A percentile compares a stretch with the other conserved stretches of the same genome.
Evolutionary conservation across 2,329 filamentous ascomycete species (phyloP).

Genomic region (Colletotrichum lentis): DNA sequence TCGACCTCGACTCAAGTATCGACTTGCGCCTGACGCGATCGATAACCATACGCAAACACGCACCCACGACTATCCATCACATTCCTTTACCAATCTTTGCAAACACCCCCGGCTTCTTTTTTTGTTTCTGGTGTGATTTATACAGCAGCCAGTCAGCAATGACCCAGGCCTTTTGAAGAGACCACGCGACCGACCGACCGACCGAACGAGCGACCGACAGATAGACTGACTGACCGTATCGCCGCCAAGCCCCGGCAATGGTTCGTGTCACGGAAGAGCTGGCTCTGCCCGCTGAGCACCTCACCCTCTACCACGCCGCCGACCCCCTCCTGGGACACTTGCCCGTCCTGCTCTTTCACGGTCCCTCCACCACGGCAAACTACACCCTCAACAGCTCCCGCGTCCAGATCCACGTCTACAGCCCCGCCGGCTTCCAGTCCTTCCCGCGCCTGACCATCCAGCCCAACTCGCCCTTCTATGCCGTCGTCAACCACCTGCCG

Average conservation of each 20-base stretch:
- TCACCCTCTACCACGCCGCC: constrained; percentile 87
- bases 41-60: constrained; percentile 8
- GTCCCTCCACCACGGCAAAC: constrained; percentile 87
- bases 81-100: constrained; percentile 20
- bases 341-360: constrained; percentile 89
- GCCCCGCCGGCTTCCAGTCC: constrained; percentile 85
- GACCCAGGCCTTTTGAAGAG: constrained; percentile 42
- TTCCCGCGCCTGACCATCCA: constrained; percentile 93
- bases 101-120: constrained; percentile 9
- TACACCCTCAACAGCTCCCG: constrained; percentile 87
- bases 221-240: constrained; percentile 21
- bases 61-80: constrained; percentile 6
- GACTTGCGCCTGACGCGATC: constrained; percentile 21
- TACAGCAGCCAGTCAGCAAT: constrained; percentile 39
- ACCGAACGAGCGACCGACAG: constrained; percentile 25
- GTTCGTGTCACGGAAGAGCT: constrained; percentile 82
- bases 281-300: constrained; percentile 79
- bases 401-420: constrained; percentile 93
- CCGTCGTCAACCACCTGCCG: constrained; percentile 87
- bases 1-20: background rate
- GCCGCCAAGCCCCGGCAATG: constrained; percentile 65
- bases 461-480: constrained; percentile 89
- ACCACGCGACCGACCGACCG: constrained; percentile 34
- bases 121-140: constrained; percentile 21
- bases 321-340: constrained; percentile 84